phyloP scores from a whole-genome alignment of 2,329 filamentous ascomycete species.

The Aspergillus eucalypticola region DNA sequence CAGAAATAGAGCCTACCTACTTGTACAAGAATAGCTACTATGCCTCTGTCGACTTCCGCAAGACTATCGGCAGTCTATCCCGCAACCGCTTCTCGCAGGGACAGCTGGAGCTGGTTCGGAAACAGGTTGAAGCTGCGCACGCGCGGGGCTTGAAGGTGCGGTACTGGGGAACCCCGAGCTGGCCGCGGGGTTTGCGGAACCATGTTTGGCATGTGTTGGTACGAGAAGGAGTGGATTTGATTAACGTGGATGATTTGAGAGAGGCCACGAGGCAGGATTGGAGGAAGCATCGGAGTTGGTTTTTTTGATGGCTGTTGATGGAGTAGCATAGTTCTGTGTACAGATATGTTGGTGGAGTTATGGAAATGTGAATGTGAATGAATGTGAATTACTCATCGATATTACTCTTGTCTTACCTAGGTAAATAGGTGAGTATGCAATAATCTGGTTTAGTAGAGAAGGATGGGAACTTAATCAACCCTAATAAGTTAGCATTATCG shows the following conservation, averaged over 20 bases:
- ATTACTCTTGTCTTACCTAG: too few relatives aligned
- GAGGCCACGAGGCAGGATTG: slow-evolving; percentile 48
- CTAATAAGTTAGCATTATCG: too few relatives aligned
- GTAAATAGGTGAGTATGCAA: too few relatives aligned
- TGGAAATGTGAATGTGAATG: neutral
- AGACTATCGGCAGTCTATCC: slow-evolving; percentile 54
- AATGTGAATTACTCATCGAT: too few relatives aligned
- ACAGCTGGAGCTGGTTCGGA: slow-evolving; percentile 49
- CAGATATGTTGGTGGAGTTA: too few relatives aligned
- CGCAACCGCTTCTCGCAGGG: slow-evolving; percentile 48
- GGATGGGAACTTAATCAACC: too few relatives aligned
- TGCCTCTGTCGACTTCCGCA: slow-evolving; percentile 60
- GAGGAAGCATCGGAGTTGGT: slow-evolving; percentile 26
- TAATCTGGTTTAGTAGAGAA: too few relatives aligned
- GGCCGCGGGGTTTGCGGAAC: slow-evolving; percentile 58
- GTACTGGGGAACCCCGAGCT: slow-evolving; percentile 62
- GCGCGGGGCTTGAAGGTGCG: slow-evolving; percentile 56
- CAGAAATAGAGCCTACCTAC: slow-evolving; percentile 38
- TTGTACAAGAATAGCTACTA: slow-evolving; percentile 64
- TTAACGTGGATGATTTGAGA: slow-evolving; percentile 63
- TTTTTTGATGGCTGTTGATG: neutral
- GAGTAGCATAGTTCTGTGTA: too few relatives aligned
- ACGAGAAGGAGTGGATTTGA: slow-evolving; percentile 59
- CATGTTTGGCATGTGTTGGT: slow-evolving; percentile 58
- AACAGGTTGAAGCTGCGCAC: slow-evolving; percentile 53